Evolutionary conservation across 495 filamentous ascomycete genomes (phyloP), one percentile per base, ranked within the genome.

Genomic region (Penicillium maclennaniae): DNA sequence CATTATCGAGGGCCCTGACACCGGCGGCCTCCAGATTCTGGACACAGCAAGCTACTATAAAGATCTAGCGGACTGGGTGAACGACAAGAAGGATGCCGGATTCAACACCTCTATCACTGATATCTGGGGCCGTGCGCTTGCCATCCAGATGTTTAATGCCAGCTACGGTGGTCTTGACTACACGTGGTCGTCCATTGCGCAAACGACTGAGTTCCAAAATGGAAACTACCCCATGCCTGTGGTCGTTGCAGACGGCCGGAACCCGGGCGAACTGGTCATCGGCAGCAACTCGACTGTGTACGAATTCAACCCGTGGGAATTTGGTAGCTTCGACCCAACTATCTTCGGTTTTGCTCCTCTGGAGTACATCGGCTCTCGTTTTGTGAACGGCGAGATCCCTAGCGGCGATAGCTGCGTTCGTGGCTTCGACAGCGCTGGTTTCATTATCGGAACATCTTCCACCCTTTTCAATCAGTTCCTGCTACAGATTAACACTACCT

Each of bases 261-360:
- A 79, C 31, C 89, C 89, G 0, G 83, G 79, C 7, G 79, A 87
- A 31, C 63, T 60, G 4, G 68, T 90, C 42, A 68, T 95, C 37
- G 79, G 87, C 6, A 66, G 82, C 41, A 96, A 95, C 64, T 78
- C 90, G 1, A 96, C 92, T 5, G 82, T 93, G 41, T 88, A 78
- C 55, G 91, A 95, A 61, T 89, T 96, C 78, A 92, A 85, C 65
- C 89, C 93, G 0, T 95, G 79, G 68, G 92, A 97, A 58, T 79
- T 96, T 47, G 92, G 92, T 36, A 84, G 84, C 7, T 91, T 80
- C 49, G 92, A 97, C 61, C 89, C 91, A 0, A 90, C 85, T 0
- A 73, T 89, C 7, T 92, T 74, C 61, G 91, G 83, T 19, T 97
- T 95, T 54, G 86, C 73, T 1, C 90, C 90, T 4, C 70, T 86